Evolutionary conservation across 2,329 filamentous ascomycete species (phyloP).

Genomic region (Huntiella decipiens): DNA sequence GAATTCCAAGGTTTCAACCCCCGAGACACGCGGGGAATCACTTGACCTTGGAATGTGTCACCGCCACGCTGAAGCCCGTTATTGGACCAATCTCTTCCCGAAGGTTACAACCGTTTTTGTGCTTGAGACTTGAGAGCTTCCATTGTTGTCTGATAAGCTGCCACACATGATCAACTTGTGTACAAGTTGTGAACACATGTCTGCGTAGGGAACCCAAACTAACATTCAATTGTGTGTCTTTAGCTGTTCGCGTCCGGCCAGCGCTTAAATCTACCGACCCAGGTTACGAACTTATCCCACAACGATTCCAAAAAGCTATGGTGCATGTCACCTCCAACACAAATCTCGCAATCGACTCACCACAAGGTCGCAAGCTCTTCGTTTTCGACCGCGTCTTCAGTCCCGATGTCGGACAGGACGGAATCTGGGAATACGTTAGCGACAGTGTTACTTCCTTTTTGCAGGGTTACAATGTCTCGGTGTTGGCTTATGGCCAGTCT

Average conservation of each 20-base stretch:
- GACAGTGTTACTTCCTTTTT: slow-evolving; percentile 82
- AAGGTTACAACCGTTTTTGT: background rate
- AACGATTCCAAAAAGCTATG: slow-evolving; percentile 83
- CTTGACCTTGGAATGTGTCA: too few relatives aligned
- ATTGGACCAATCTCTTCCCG: background rate
- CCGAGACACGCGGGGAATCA: too few relatives aligned
- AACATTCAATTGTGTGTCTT: slow-evolving; percentile 3
- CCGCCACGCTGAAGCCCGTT: too few relatives aligned
- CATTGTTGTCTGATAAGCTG: background rate
- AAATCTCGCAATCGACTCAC: slow-evolving; percentile 71
- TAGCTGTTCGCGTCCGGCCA: slow-evolving; percentile 83
- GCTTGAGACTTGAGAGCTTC: background rate
- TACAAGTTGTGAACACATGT: background rate
- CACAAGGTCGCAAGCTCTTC: slow-evolving; percentile 84
- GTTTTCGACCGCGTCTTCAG: slow-evolving; percentile 91
- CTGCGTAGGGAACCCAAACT: background rate
- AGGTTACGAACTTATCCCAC: slow-evolving; percentile 84
- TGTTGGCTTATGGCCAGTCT: slow-evolving; percentile 92
- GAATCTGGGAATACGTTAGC: slow-evolving; percentile 81
- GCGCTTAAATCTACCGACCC: slow-evolving; percentile 69
- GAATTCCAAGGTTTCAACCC: too few relatives aligned
- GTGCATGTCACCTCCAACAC: slow-evolving; percentile 77
- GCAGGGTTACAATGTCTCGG: slow-evolving; percentile 95
- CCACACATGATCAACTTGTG: background rate
- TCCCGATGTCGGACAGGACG: slow-evolving; percentile 66